Conservation (phyloP, 73 alveolate species). For the Tetrahymena elliotti region DNA sequence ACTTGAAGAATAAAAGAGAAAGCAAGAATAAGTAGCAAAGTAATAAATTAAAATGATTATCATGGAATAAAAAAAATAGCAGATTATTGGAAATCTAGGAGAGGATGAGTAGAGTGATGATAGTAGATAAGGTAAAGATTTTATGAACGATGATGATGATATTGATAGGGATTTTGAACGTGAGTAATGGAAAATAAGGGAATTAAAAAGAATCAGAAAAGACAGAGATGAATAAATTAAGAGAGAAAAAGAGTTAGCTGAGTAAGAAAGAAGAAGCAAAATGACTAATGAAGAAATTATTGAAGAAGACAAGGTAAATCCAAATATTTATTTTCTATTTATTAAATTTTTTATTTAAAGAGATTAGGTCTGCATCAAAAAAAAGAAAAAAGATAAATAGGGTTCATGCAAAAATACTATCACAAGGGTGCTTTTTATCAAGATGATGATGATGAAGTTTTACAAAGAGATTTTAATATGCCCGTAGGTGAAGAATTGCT, state of each 20-base stretch:
- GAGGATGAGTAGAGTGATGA: constrained; percentile 58
- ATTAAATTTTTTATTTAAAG: constrained; percentile 50
- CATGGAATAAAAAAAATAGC: constrained; percentile 43
- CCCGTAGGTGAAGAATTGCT: constrained; percentile 89
- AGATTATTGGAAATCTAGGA: constrained; percentile 40
- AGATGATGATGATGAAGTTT: constrained; percentile 71
- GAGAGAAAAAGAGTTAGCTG: constrained; percentile 48
- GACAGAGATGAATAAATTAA: constrained; percentile 69
- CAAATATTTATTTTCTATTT: constrained; percentile 65
- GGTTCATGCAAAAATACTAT: constrained; percentile 92
- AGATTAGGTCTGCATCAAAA: constrained; percentile 88
- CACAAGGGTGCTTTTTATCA: constrained; percentile 92
- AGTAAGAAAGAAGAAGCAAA: constrained; percentile 56
- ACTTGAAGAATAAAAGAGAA: constrained; percentile 38
- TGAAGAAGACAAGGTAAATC: constrained; percentile 75
- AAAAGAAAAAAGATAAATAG: constrained; percentile 68
- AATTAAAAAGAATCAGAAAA: constrained; percentile 84
- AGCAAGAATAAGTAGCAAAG: constrained; percentile 46
- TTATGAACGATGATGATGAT: constrained; percentile 77
- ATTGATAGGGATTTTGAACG: constrained; percentile 75
- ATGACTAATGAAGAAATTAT: constrained; percentile 60
- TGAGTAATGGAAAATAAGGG: constrained; percentile 94
- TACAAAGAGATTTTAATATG: constrained; percentile 89
- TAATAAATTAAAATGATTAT: constrained; percentile 54
- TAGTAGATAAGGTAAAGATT: constrained; percentile 41